Base-by-base conservation (phyloP, 148 eudicot genomes). In the Pouteria glomerata region DNA sequence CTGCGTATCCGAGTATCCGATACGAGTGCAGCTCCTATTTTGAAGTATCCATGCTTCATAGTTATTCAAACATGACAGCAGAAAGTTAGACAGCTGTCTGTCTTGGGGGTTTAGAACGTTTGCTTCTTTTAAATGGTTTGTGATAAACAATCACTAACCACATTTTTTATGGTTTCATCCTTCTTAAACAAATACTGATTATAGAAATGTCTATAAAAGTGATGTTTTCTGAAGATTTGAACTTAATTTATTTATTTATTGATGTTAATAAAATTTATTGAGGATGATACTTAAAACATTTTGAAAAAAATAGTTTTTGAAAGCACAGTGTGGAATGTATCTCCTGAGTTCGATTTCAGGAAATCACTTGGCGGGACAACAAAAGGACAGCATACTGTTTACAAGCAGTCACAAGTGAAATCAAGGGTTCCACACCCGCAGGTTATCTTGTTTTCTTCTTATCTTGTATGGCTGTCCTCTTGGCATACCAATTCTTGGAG, bases 371-470 rank as follows among this genome's bases (percentile, higher is more conserved):
- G 53, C 39, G 37, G 19, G 62, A 63, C 68, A 73, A 57, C 69
- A 35, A 73, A 64, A 63, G 76, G 68, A 63, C 37, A 63, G 62
- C 51, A 21, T 37, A 73, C 30, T 53, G 62, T 63, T 52, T 73
- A 63, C 76, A 63, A 63, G 70, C 45, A 52, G 63, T 73, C 62
- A 63, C 62, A 53, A 73, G 42, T 63, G 76, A 63, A 44, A 63
- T 52, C 58, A 63, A 53, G 69, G 76, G 62, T 63, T 35, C 26
- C 47, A 73, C 69, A 26, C 62, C 66, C 61, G 52, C 62, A 73
- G 75, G 68, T 73, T 73, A 63, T 73, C 44, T 27, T 52, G 72
- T 69, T 21, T 31, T 69, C 72, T 69, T n/a, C 72, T 69, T 69
- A 2, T 24, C 39, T 68, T 69, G 60, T 37, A 69, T 37, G 50